Percentiles rank a stretch among this genome's conserved stretches.
phyloP scores from a whole-genome alignment of 495 filamentous ascomycete species.

The Oleoguttula mirabilis region DNA sequence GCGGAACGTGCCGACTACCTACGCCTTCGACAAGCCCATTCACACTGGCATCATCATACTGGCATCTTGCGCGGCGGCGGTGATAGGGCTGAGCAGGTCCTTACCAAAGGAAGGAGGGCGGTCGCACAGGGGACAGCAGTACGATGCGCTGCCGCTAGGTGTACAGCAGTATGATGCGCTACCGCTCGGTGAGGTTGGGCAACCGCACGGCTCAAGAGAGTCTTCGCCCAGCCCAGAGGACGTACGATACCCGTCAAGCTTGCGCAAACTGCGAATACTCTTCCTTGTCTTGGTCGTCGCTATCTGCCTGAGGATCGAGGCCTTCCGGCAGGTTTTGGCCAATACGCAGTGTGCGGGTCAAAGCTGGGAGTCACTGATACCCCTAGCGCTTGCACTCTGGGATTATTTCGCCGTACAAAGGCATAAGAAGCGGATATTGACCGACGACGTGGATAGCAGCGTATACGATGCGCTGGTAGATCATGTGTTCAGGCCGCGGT shows the following conservation, averaged over 20 bases:
- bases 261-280: conserved; percentile 15
- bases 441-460: conserved; percentile 6
- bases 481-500: conserved; percentile 8
- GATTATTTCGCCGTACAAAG: conserved; percentile 8
- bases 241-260: conserved; percentile 14
- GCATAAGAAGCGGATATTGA: neutral
- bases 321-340: conserved; percentile 17
- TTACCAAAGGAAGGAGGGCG: neutral
- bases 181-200: neutral
- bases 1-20: conserved; percentile 16
- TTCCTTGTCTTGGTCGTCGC: conserved; percentile 18
- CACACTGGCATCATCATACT: conserved; percentile 25
- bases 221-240: conserved; percentile 7
- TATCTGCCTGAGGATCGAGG: conserved; percentile 22
- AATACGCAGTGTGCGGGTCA: conserved; percentile 22
- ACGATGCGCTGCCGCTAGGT: conserved; percentile 19
- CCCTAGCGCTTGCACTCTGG: conserved; percentile 15
- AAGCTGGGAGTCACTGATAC: conserved; percentile 16
- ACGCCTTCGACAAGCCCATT: conserved; percentile 27
- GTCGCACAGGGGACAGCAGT: conserved; percentile 7
- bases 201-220: conserved; percentile 8
- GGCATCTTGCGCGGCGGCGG: conserved; percentile 13
- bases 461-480: conserved; percentile 9
- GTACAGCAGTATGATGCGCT: too few relatives aligned
- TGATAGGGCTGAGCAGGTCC: conserved; percentile 15